Evolutionary conservation across 176 grass and related monocot species (phyloP).

Genomic region (Avena sativa): DNA sequence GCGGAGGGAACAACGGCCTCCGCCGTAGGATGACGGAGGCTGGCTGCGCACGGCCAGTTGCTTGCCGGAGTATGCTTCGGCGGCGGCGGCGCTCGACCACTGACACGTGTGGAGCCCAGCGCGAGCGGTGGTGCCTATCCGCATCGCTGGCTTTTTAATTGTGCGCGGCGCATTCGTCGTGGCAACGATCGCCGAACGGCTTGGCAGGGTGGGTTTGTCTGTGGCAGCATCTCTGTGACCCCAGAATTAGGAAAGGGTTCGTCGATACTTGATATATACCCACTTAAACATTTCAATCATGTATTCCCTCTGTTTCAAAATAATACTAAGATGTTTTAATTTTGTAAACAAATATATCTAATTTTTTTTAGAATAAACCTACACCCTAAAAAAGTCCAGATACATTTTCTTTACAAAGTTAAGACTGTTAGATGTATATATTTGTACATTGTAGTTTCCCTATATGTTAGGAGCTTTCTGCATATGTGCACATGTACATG

Average conservation of each 20-base stretch:
- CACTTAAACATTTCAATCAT: too few relatives aligned
- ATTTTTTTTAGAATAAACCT: too few relatives aligned
- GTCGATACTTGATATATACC: neutral
- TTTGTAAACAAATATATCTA: too few relatives aligned
- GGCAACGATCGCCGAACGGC: slow-evolving; percentile 13
- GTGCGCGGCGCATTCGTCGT: slow-evolving; percentile 30
- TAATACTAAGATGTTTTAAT: too few relatives aligned
- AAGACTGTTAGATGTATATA: too few relatives aligned
- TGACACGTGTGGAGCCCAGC: neutral
- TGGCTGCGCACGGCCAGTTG: neutral
- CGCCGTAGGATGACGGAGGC: slow-evolving; percentile 20
- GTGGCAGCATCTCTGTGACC: slow-evolving; percentile 7
- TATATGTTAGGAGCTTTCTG: too few relatives aligned
- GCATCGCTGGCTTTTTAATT: neutral
- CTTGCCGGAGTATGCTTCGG: slow-evolving; percentile 40
- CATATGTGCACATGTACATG: too few relatives aligned
- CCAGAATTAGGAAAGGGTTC: neutral
- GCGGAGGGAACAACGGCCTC: slow-evolving; percentile 10
- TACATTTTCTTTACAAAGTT: too few relatives aligned
- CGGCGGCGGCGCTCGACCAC: neutral
- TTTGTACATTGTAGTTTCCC: too few relatives aligned
- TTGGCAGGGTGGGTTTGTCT: neutral
- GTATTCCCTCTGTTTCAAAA: too few relatives aligned
- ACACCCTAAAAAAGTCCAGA: too few relatives aligned
- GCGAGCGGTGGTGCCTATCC: slow-evolving; percentile 25